Evolutionary conservation across 2,329 filamentous ascomycete species (phyloP).

Genomic region (Bipolaris victoriae): DNA sequence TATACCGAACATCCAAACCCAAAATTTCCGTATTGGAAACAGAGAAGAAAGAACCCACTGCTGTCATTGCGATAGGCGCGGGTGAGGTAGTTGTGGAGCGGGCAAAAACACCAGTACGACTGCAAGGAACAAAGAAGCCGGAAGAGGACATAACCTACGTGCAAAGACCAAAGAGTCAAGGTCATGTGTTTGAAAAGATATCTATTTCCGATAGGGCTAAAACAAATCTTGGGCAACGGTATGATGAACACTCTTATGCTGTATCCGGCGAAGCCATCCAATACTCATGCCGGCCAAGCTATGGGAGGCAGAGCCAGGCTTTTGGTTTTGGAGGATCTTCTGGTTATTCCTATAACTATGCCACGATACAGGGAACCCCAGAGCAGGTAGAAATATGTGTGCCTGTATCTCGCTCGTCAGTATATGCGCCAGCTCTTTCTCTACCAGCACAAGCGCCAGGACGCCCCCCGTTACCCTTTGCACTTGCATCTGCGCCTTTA

Average conservation of each 20-base stretch:
- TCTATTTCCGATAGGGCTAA: too few relatives aligned
- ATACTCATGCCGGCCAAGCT: neutral
- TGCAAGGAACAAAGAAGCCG: too few relatives aligned
- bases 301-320: too few relatives aligned
- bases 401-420: neutral
- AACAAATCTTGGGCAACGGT: too few relatives aligned
- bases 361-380: neutral
- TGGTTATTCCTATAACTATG: neutral
- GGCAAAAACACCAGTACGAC: neutral
- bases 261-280: too few relatives aligned
- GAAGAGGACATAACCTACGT: too few relatives aligned
- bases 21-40: too few relatives aligned
- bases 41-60: neutral
- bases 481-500: neutral
- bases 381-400: neutral
- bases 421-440: neutral
- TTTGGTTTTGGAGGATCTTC: too few relatives aligned
- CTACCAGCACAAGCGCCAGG: neutral
- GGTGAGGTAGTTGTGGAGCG: too few relatives aligned
- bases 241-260: too few relatives aligned
- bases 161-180: neutral
- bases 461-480: neutral
- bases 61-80: neutral
- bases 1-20: neutral
- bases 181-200: too few relatives aligned